Percentiles rank a stretch among this genome's conserved stretches.
phyloP scores from a whole-genome alignment of 2,329 filamentous ascomycete genomes.

The Monascus ruber region DNA sequence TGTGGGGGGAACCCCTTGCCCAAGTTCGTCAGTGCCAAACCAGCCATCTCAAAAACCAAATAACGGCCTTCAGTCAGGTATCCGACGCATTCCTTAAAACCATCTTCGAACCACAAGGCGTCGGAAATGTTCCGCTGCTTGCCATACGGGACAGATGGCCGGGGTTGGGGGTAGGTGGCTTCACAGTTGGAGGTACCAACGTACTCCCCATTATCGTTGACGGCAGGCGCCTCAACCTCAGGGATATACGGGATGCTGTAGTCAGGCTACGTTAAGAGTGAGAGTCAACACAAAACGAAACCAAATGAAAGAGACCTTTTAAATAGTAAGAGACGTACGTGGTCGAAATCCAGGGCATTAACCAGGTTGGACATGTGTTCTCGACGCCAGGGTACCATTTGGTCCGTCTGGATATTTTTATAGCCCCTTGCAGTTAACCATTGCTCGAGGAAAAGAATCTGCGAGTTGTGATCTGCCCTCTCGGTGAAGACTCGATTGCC shows the following conservation, averaged over 20 bases:
- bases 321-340: constrained; percentile 9
- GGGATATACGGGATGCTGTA: constrained; percentile 39
- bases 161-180: constrained; percentile 22
- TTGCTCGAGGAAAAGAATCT: constrained; percentile 44
- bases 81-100: constrained; percentile 43
- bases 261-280: constrained; percentile 30
- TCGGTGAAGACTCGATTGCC: constrained; percentile 44
- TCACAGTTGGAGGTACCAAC: constrained; percentile 37
- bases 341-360: constrained; percentile 36
- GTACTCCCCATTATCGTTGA: constrained; percentile 32
- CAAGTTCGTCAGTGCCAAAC: constrained; percentile 32
- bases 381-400: constrained; percentile 38
- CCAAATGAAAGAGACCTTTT: neutral
- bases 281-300: constrained; percentile 2
- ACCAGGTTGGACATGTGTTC: constrained; percentile 39
- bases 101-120: constrained; percentile 36
- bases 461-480: constrained; percentile 44
- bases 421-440: constrained; percentile 38
- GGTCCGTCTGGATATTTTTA: constrained; percentile 25
- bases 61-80: constrained; percentile 45
- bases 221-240: constrained; percentile 32
- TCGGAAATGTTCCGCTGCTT: constrained; percentile 24
- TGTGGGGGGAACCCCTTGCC: constrained; percentile 2
- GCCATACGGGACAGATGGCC: constrained; percentile 41
- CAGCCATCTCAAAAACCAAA: constrained; percentile 39